Conservation (phyloP, 345 rosid genomes). For the Mangifera indica region DNA sequence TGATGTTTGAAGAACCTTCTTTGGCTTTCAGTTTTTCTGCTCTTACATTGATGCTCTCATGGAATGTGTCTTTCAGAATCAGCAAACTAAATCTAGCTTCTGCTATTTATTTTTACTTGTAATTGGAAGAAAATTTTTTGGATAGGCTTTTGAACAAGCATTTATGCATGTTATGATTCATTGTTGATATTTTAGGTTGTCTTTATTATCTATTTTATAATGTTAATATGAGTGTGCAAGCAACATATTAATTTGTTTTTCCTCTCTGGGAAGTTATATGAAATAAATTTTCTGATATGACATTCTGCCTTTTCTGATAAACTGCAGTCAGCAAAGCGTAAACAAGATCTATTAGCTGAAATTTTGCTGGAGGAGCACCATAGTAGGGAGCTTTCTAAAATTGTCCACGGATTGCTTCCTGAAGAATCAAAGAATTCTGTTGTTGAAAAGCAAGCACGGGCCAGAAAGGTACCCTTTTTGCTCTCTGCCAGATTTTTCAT, state of each 20-base stretch:
- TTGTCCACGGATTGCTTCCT: conserved; percentile 58
- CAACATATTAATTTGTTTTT: neutral
- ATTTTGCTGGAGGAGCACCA: conserved; percentile 64
- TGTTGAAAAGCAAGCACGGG: conserved; percentile 40
- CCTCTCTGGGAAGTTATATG: neutral
- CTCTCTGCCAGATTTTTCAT: neutral
- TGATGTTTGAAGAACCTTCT: neutral
- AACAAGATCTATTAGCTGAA: conserved; percentile 63
- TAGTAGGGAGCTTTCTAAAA: conserved; percentile 59
- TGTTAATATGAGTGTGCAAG: neutral
- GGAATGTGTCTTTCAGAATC: neutral
- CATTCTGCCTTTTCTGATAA: conserved; percentile 1
- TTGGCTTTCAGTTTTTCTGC: neutral
- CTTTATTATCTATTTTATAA: neutral
- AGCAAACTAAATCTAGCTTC: neutral
- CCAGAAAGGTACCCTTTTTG: conserved; percentile 48
- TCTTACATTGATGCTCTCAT: neutral
- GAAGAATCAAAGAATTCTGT: conserved; percentile 45
- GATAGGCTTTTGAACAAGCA: neutral
- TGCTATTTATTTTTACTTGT: neutral
- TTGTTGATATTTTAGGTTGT: conserved; percentile 4
- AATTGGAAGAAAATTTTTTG: neutral
- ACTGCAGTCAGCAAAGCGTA: conserved; percentile 79
- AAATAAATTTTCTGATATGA: conserved; percentile 7
- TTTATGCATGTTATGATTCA: conserved; percentile 9